Evolutionary conservation across 129 eudicot genomes (phyloP).

Genomic region (Apium graveolens): DNA sequence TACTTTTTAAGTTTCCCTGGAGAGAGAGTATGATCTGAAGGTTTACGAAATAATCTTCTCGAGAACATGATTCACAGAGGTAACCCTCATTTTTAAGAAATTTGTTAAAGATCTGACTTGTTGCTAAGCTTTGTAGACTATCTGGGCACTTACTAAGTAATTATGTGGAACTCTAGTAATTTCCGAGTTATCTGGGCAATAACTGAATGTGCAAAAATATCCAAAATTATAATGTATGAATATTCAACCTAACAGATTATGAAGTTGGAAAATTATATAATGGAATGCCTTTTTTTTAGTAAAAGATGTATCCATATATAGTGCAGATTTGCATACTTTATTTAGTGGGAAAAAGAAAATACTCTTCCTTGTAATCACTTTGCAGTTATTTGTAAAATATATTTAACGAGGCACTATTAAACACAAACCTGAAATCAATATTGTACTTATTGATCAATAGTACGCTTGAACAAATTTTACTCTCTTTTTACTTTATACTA

Average conservation of each 20-base stretch:
- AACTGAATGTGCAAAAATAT: not conserved
- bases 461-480: not conserved
- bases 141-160: not conserved
- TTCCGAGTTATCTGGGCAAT: not conserved
- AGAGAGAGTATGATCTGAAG: no score
- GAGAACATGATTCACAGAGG: not conserved
- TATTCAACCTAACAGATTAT: not conserved
- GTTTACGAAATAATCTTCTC: no score
- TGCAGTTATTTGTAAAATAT: no score
- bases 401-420: no score
- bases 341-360: no score
- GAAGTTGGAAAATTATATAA: no score
- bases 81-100: not conserved
- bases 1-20: not conserved
- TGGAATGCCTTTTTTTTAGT: not conserved
- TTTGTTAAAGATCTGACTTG: not conserved
- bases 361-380: no score
- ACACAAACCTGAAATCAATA: no score
- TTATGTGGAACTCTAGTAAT: not conserved
- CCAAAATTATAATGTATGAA: not conserved
- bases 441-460: no score
- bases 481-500: not conserved
- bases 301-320: no score
- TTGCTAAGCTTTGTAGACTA: not conserved
- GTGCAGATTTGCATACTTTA: no score